A percentile compares a stretch with the other conserved stretches of the same genome.
Evolutionary conservation across 2,329 filamentous ascomycete genomes (phyloP).

Genomic region (Remersonia thermophila): DNA sequence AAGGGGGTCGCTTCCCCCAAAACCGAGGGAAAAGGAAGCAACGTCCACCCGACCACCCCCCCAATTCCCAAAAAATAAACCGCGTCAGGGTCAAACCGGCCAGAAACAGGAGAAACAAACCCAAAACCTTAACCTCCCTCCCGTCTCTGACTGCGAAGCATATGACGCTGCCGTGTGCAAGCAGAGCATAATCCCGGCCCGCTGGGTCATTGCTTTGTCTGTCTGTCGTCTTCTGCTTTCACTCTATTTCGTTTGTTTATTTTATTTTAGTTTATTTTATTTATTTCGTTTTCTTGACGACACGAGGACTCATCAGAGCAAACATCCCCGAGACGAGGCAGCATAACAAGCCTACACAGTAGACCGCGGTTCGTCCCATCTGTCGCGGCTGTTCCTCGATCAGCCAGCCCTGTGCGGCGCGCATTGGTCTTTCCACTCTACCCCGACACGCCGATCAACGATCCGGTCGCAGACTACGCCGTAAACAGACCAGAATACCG

Average conservation of each 20-base stretch:
- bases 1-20: slow-evolving; percentile 16
- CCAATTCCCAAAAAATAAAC: slow-evolving; percentile 12
- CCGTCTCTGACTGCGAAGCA: slow-evolving; percentile 1
- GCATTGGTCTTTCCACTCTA: too few species aligned
- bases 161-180: slow-evolving; percentile 15
- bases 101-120: too few species aligned
- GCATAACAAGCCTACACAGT: slow-evolving; percentile 1
- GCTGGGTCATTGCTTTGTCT: too few species aligned
- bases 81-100: too few species aligned
- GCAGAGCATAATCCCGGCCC: slow-evolving; percentile 14
- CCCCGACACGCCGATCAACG: too few species aligned
- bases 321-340: too few species aligned
- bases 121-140: slow-evolving; percentile 4
- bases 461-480: not conserved
- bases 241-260: slow-evolving; percentile 7
- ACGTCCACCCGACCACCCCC: not conserved
- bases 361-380: slow-evolving; percentile 10
- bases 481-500: slow-evolving; percentile 2
- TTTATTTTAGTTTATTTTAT: slow-evolving; percentile 8
- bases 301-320: too few species aligned
- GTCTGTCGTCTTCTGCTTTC: too few species aligned
- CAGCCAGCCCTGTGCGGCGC: slow-evolving; percentile 6
- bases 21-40: slow-evolving; percentile 10
- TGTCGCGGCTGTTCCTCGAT: slow-evolving; percentile 4
- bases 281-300: too few species aligned